Evolutionary conservation across 2,329 filamentous ascomycete species (phyloP), one percentile per base, ranked within the genome.

Genomic region (Ophiostoma piceae): DNA sequence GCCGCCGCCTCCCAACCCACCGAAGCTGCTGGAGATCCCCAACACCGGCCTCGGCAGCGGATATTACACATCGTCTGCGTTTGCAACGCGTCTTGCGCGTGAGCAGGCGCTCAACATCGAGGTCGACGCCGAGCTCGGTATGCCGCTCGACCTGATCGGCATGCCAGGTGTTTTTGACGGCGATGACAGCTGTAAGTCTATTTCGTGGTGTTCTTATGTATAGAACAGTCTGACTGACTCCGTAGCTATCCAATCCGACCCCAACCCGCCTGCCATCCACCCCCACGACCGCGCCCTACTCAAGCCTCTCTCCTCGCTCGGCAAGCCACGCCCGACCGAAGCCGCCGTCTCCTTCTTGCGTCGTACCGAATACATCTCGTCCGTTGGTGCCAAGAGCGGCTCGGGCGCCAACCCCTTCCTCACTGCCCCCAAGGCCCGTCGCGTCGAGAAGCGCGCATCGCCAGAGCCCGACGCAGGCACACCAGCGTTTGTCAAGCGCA

Each of bases 41-140:
- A 97, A 96, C 76, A 95, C 92, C 70, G 95, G 95, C 60, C 86
- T 98, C 19, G 86, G 91, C 57, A 91, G 89, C 74, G 90, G 90
- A 71, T 91, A 96, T 78, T 98, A 97, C 80, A 96, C 95, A 41
- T 92, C 89, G 3, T 92, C 95, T 0, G 89, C 89, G 29, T 99
- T 96, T 82, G 93, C 94, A 39, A 95, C 94, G 65, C 89, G 92
- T 73, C 83, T 99, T 74, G 92, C 92, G 22, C 86, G 94, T 76
- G 93, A 97, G 77, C 95, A 98, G 82, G 92, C 94, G 68, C 84
- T 97, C 67, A 98, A 97, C 77, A 95, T 99, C 72, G 95, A 99
- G 80, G 93, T 93, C 39, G 95, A 99, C 86, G 95, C 94, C 9
- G 95, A 99, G 82, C 86, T 98, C 75, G 95, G 95, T 71, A 98